phyloP scores from a whole-genome alignment of 768 basidiomycete species.

The Suillus subluteus region DNA sequence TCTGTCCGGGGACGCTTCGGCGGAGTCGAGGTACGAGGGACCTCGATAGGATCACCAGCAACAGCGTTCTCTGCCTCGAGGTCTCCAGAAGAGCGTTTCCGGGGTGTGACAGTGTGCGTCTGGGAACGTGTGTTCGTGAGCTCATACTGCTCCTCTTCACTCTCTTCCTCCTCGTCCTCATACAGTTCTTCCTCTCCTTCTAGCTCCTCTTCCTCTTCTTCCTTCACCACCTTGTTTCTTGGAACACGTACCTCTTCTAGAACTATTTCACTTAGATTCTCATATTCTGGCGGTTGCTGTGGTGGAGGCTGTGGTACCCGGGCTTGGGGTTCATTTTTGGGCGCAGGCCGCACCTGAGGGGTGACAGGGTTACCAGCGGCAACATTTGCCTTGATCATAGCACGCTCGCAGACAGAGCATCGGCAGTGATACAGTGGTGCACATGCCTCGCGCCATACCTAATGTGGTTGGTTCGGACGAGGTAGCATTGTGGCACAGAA shows the following conservation, averaged over 20 bases:
- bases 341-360: slow-evolving; percentile 30
- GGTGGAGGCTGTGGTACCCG: slow-evolving; percentile 20
- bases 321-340: slow-evolving; percentile 16
- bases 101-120: slow-evolving; percentile 24
- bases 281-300: slow-evolving; percentile 19
- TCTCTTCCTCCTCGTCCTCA: slow-evolving; percentile 40
- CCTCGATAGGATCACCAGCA: background rate
- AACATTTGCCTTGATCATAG: slow-evolving; percentile 55
- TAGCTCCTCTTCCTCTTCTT: slow-evolving; percentile 30
- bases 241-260: slow-evolving; percentile 29
- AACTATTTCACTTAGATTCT: slow-evolving; percentile 25
- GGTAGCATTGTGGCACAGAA: background rate
- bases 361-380: slow-evolving; percentile 40
- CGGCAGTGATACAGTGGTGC: slow-evolving; percentile 71
- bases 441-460: slow-evolving; percentile 80
- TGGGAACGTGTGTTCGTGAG: slow-evolving; percentile 14
- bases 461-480: slow-evolving; percentile 8
- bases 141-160: slow-evolving; percentile 23
- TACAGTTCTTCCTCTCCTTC: slow-evolving; percentile 25
- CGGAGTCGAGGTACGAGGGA: slow-evolving; percentile 36
- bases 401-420: slow-evolving; percentile 75
- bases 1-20: slow-evolving; percentile 43
- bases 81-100: slow-evolving; percentile 43
- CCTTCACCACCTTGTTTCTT: slow-evolving; percentile 18
- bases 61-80: slow-evolving; percentile 32